phyloP scores from a whole-genome alignment of 2,329 filamentous ascomycete genomes.

The Alternaria sp. region DNA sequence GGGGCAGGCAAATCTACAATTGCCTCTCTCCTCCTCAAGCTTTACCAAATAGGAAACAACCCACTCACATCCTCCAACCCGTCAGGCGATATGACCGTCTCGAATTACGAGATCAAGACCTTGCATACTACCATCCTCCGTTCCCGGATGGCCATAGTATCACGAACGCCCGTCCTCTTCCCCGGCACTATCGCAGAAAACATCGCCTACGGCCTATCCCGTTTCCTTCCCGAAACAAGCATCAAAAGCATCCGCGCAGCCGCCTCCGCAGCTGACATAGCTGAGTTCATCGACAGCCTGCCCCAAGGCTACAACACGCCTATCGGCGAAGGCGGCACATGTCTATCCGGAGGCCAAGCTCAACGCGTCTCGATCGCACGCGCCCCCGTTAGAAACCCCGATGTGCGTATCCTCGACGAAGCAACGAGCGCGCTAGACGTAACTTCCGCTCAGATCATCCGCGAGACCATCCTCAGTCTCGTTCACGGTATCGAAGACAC shows the following conservation, averaged over 20 bases:
- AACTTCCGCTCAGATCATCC: constrained; percentile 68
- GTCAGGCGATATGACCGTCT: constrained; percentile 61
- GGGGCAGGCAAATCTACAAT: constrained; percentile 94
- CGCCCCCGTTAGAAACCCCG: constrained; percentile 73
- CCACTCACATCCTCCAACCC: not conserved
- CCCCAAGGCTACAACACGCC: constrained; percentile 73
- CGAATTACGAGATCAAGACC: constrained; percentile 60
- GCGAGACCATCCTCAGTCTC: constrained; percentile 65
- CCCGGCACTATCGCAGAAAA: constrained; percentile 78
- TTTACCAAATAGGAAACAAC: constrained; percentile 61
- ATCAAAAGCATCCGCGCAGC: constrained; percentile 54
- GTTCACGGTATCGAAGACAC: constrained; percentile 35
- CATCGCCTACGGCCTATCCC: constrained; percentile 77
- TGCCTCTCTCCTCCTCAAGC: constrained; percentile 72
- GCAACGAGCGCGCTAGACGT: constrained; percentile 82
- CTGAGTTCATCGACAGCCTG: constrained; percentile 77
- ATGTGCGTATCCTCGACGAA: constrained; percentile 82
- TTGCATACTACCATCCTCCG: constrained; percentile 68
- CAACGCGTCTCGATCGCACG: constrained; percentile 83
- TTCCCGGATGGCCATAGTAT: constrained; percentile 69
- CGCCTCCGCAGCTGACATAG: constrained; percentile 67
- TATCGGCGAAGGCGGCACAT: constrained; percentile 77
- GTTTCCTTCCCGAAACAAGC: constrained; percentile 59
- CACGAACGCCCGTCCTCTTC: constrained; percentile 77
- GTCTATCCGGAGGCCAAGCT: constrained; percentile 79